These are phyloP conservation scores for Cercospora sesami DNA, from an alignment of 2,329 filamentous ascomycete genomes.

Conservation along the genomic window DNA sequence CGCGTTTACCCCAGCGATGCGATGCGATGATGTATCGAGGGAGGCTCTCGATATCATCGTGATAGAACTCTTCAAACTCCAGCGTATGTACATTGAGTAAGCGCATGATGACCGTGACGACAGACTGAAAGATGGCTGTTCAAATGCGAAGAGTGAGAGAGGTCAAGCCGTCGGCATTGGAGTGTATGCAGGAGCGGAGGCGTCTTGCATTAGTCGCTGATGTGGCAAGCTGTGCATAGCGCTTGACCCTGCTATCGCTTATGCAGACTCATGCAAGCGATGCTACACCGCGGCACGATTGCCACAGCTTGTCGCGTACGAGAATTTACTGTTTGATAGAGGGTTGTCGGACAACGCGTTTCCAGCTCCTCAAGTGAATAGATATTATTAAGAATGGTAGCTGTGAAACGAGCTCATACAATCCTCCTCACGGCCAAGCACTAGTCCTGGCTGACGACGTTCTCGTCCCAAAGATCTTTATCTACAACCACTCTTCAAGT, in stretches of 20 bases:
- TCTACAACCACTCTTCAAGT: background rate
- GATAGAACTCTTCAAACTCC: constrained; percentile 9
- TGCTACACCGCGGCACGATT: background rate
- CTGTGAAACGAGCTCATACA: too few species aligned
- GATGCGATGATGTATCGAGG: constrained; percentile 21
- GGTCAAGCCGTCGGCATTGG: background rate
- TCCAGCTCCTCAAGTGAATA: too few species aligned
- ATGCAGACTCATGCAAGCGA: background rate
- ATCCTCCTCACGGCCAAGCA: too few species aligned
- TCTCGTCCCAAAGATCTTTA: too few species aligned
- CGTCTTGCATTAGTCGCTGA: background rate
- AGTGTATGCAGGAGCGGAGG: background rate
- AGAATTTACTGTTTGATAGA: too few species aligned
- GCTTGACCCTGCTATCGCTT: background rate
- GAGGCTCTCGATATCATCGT: background rate
- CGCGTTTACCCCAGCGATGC: constrained; percentile 16
- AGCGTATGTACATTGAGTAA: constrained; percentile 16
- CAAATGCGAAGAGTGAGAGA: background rate
- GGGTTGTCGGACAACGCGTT: too few species aligned
- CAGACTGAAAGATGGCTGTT: background rate
- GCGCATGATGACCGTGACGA: background rate
- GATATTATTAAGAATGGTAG: too few species aligned
- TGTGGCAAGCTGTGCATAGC: background rate
- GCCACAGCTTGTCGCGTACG: too few species aligned
- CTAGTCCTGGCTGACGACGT: too few species aligned